These are phyloP conservation scores for Neurospora sp. DNA, from an alignment of 495 filamentous ascomycete genomes.

Conservation along the genomic window DNA sequence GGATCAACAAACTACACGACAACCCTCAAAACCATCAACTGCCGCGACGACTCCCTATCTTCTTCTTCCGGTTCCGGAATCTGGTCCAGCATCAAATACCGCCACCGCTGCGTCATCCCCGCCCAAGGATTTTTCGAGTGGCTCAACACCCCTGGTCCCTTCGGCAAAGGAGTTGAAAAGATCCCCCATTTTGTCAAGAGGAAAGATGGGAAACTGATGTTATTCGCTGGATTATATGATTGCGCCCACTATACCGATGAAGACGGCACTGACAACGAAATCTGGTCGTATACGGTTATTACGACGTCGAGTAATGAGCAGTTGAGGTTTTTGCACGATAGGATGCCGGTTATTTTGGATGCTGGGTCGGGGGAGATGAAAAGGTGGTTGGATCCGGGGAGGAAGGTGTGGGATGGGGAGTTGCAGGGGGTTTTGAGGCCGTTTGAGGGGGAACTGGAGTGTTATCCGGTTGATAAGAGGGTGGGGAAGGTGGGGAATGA, in stretches of 20 bases:
- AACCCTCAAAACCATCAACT: slow-evolving; percentile 85
- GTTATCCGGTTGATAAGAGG: slow-evolving; percentile 76
- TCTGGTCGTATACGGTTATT: slow-evolving; percentile 83
- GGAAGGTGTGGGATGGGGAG: slow-evolving; percentile 63
- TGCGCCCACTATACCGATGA: slow-evolving; percentile 63
- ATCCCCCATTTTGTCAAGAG: slow-evolving; percentile 73
- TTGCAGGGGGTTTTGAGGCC: slow-evolving; percentile 69
- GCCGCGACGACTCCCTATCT: slow-evolving; percentile 77
- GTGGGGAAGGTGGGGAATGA: slow-evolving; percentile 97
- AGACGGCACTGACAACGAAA: not conserved
- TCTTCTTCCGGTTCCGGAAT: slow-evolving; percentile 67
- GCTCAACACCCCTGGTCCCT: slow-evolving; percentile 58
- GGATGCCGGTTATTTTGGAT: slow-evolving; percentile 92
- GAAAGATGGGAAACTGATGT: slow-evolving; percentile 77
- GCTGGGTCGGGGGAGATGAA: slow-evolving; percentile 58
- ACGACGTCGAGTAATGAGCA: slow-evolving; percentile 77
- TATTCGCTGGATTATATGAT: slow-evolving; percentile 87
- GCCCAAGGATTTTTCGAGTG: slow-evolving; percentile 96
- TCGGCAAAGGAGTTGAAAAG: slow-evolving; percentile 54
- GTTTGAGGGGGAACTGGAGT: slow-evolving; percentile 68
- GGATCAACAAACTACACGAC: slow-evolving; percentile 48
- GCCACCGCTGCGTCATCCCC: slow-evolving; percentile 76
- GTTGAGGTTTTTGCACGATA: slow-evolving; percentile 75
- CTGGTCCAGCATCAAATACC: slow-evolving; percentile 85
- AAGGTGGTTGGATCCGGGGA: slow-evolving; percentile 69